Conservation (phyloP, 2,329 filamentous ascomycete genomes). For the Phyllosticta capitalensis region DNA sequence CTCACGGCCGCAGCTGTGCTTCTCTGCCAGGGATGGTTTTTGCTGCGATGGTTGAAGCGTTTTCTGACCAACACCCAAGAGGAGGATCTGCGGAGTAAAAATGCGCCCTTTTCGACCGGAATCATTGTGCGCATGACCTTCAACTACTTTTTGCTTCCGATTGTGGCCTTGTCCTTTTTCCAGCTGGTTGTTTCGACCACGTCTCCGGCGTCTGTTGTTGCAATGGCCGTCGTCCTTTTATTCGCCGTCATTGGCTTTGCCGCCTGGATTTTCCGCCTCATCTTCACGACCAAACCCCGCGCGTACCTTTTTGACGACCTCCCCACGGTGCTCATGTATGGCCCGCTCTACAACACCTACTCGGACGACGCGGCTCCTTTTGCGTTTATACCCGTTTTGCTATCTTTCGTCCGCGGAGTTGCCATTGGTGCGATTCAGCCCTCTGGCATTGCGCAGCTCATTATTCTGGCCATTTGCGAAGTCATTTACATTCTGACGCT, state of each 20-base stretch:
- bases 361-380: slow-evolving; percentile 88
- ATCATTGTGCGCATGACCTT: slow-evolving; percentile 68
- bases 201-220: slow-evolving; percentile 63
- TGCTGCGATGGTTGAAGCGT: slow-evolving; percentile 66
- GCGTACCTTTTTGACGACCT: slow-evolving; percentile 89
- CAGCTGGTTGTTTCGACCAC: slow-evolving; percentile 68
- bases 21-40: slow-evolving; percentile 68
- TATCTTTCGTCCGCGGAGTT: slow-evolving; percentile 79
- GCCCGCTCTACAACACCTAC: slow-evolving; percentile 94
- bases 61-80: slow-evolving; percentile 62
- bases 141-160: slow-evolving; percentile 83
- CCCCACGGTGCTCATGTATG: slow-evolving; percentile 78
- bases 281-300: slow-evolving; percentile 70
- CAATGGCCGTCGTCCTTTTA: slow-evolving; percentile 65
- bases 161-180: slow-evolving; percentile 80
- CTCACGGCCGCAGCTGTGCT: slow-evolving; percentile 60
- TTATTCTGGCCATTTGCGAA: slow-evolving; percentile 87
- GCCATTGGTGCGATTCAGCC: slow-evolving; percentile 88
- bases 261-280: slow-evolving; percentile 69
- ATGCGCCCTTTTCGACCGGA: slow-evolving; percentile 64
- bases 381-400: slow-evolving; percentile 72
- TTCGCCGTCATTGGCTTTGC: slow-evolving; percentile 63
- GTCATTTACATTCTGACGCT: slow-evolving; percentile 81
- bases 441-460: slow-evolving; percentile 85
- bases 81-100: slow-evolving; percentile 84